Percentiles rank a stretch among this genome's conserved stretches.
Evolutionary conservation across 164 flowering plant species (phyloP).

Genomic region (Cinnamomum chago): DNA sequence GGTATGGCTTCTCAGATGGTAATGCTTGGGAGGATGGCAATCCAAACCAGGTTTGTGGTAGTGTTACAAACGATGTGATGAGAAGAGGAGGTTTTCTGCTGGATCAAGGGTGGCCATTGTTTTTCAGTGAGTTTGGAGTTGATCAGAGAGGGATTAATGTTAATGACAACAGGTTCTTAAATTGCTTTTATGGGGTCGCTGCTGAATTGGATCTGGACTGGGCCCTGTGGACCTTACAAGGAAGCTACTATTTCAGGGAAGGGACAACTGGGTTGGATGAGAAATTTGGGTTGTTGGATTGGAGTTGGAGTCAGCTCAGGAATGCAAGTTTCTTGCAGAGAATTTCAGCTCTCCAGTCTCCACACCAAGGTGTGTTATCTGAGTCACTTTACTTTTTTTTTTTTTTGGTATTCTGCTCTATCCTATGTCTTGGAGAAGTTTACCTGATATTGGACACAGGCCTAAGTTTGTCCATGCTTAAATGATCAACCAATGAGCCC

Average conservation of each 20-base stretch:
- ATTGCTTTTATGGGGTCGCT: conserved; percentile 31
- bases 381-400: too few species aligned
- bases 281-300: conserved; percentile 33
- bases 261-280: conserved; percentile 29
- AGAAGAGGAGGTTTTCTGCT: conserved; percentile 26
- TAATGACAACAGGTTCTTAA: conserved; percentile 37
- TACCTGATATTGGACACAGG: too few species aligned
- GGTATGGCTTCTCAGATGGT: conserved; percentile 34
- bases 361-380: conserved; percentile 27
- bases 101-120: conserved; percentile 33
- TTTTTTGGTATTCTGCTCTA: neutral
- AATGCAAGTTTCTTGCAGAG: conserved; percentile 25
- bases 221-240: conserved; percentile 52
- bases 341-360: conserved; percentile 23
- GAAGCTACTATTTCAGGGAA: conserved; percentile 42
- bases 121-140: conserved; percentile 54
- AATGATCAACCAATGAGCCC: too few species aligned
- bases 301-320: conserved; percentile 29
- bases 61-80: conserved; percentile 5
- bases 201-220: conserved; percentile 46
- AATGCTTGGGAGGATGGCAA: conserved; percentile 24
- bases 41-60: conserved; percentile 21
- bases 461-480: too few species aligned
- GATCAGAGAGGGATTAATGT: conserved; percentile 30
- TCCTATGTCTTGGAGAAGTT: neutral